Conservation (phyloP, 306 rosid species). For the Crotalaria pallida region DNA sequence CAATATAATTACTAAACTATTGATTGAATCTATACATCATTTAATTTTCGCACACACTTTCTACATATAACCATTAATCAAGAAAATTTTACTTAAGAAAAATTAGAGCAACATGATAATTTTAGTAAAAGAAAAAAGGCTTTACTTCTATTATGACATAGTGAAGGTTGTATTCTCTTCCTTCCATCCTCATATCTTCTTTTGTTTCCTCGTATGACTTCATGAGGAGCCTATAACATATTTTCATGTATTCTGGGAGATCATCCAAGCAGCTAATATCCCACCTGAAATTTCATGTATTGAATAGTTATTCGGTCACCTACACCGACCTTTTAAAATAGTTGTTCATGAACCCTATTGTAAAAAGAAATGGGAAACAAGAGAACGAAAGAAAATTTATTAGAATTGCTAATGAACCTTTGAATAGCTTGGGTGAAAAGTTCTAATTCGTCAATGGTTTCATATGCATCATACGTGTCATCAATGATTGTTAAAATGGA, state of each 20-base stretch:
- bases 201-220: slow-evolving; percentile 24
- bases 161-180: neutral
- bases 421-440: neutral
- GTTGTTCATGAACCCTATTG: too few species aligned
- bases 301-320: neutral
- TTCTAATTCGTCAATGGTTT: slow-evolving; percentile 4
- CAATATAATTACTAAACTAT: too few species aligned
- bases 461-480: slow-evolving; percentile 16
- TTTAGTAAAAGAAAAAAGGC: too few species aligned
- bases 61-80: too few species aligned
- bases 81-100: too few species aligned
- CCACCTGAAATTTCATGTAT: slow-evolving; percentile 5
- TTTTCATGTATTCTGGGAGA: slow-evolving; percentile 11
- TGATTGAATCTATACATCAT: too few species aligned
- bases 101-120: too few species aligned
- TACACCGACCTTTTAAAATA: too few species aligned
- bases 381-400: neutral
- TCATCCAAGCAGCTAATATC: neutral
- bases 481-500: neutral
- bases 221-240: neutral
- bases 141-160: neutral
- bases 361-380: too few species aligned
- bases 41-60: too few species aligned
- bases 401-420: neutral
- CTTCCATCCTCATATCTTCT: slow-evolving; percentile 15